Percentiles rank a stretch among this genome's conserved stretches.
phyloP scores from a whole-genome alignment of 208 protist genomes.

The Leptomonas seymouri region DNA sequence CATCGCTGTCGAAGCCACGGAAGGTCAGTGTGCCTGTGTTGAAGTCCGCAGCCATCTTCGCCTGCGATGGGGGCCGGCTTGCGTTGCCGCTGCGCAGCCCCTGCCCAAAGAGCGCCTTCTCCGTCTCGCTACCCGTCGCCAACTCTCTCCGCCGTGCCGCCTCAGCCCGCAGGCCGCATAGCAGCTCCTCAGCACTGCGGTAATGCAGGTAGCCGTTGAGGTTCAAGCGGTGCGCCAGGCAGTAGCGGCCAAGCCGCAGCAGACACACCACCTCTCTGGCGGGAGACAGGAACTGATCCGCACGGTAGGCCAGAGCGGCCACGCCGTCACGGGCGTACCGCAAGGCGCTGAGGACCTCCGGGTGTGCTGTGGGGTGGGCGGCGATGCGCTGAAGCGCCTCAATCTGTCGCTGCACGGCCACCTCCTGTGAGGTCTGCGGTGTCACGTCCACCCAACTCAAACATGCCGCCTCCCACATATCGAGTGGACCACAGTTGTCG shows the following conservation, averaged over 20 bases:
- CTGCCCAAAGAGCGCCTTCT: not conserved
- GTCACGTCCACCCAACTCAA: conserved; percentile 59
- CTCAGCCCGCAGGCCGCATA: conserved; percentile 29
- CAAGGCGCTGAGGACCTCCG: conserved; percentile 57
- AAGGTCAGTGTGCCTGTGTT: conserved; percentile 80
- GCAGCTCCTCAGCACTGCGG: conserved; percentile 46
- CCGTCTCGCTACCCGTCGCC: not conserved
- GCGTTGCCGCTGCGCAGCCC: not conserved
- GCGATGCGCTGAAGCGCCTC: conserved; percentile 39
- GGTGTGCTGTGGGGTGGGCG: conserved; percentile 55
- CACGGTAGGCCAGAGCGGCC: conserved; percentile 38
- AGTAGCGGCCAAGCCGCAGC: conserved; percentile 60
- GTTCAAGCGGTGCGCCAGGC: conserved; percentile 48
- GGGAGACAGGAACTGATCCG: conserved; percentile 44
- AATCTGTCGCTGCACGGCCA: conserved; percentile 33
- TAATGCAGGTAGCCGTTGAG: conserved; percentile 60
- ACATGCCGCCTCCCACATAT: conserved; percentile 68
- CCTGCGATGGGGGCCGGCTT: not conserved
- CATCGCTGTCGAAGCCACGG: conserved; percentile 55
- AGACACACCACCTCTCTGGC: conserved; percentile 51
- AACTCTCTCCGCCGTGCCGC: conserved; percentile 4
- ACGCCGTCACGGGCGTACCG: conserved; percentile 61
- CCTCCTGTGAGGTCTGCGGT: conserved; percentile 17
- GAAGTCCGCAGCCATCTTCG: conserved; percentile 67
- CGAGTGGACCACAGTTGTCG: conserved; percentile 37